Percentiles rank a stretch among this genome's conserved stretches.
Evolutionary conservation across 768 basidiomycete genomes (phyloP).

Genomic region (Suillus occidentalis): DNA sequence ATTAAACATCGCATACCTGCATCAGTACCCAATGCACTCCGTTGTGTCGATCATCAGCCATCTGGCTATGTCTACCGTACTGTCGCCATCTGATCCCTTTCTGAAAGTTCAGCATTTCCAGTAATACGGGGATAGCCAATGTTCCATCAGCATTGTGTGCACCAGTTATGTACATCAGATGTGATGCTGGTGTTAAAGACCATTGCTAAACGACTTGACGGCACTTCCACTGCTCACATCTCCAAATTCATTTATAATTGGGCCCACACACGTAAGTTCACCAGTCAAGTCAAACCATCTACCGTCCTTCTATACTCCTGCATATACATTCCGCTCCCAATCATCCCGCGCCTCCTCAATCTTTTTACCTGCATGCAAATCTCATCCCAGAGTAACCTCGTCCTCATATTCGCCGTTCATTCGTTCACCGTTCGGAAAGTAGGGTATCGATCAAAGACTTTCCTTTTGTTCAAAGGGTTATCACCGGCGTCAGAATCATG

Average conservation of each 20-base stretch:
- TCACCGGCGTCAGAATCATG: too few species aligned
- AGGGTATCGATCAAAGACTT: neutral
- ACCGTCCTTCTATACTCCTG: neutral
- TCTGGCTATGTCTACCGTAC: neutral
- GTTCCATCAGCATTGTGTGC: neutral
- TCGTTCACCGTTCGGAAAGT: neutral
- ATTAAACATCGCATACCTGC: slow-evolving; percentile 17
- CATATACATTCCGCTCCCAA: neutral
- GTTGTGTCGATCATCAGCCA: neutral
- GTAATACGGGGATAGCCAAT: neutral
- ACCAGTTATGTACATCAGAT: neutral
- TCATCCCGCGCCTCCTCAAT: neutral
- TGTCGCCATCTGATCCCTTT: neutral
- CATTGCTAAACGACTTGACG: neutral
- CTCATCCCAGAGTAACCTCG: neutral
- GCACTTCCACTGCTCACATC: too few species aligned
- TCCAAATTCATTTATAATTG: neutral
- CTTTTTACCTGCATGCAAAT: neutral
- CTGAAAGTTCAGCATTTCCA: neutral
- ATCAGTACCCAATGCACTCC: slow-evolving; percentile 3
- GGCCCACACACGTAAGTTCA: neutral
- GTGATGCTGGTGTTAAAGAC: neutral
- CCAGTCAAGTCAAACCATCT: neutral
- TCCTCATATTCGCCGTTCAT: neutral
- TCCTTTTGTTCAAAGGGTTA: neutral